A percentile compares a stretch with the other conserved stretches of the same genome.
Conservation (phyloP, 2,329 filamentous ascomycete genomes). For the Fusarium sp. region DNA sequence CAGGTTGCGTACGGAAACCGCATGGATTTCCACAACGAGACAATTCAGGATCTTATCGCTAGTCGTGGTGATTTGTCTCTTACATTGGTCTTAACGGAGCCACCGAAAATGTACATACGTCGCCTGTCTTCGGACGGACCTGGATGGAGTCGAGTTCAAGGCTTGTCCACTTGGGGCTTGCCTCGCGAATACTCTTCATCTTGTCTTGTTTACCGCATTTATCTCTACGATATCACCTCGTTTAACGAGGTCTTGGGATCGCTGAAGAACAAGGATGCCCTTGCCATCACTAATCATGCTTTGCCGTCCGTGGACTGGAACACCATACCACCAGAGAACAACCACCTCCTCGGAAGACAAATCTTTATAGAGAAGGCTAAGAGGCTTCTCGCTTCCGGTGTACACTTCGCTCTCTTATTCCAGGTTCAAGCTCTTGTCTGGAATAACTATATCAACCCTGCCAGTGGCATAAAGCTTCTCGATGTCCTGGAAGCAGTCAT, state of each 20-base stretch:
- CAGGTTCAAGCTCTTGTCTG: conserved; percentile 72
- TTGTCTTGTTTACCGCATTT: conserved; percentile 59
- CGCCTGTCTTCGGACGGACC: background rate
- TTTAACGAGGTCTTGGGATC: conserved; percentile 31
- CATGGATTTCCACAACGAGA: conserved; percentile 63
- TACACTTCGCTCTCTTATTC: conserved; percentile 66
- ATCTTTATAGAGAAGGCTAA: conserved; percentile 35
- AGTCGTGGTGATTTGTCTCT: conserved; percentile 53
- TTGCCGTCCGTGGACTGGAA: conserved; percentile 32
- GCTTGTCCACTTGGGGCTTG: conserved; percentile 39
- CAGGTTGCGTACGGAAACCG: conserved; percentile 18
- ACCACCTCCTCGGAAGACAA: conserved; percentile 31
- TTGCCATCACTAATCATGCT: conserved; percentile 41
- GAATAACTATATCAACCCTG: conserved; percentile 71
- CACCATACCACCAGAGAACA: conserved; percentile 37
- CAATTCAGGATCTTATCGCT: conserved; percentile 59
- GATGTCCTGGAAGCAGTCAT: conserved; percentile 53
- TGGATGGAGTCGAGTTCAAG: conserved; percentile 47
- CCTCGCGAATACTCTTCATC: conserved; percentile 44
- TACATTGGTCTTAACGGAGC: conserved; percentile 62
- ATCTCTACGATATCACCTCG: background rate
- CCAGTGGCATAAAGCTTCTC: conserved; percentile 60
- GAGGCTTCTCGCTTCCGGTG: conserved; percentile 39
- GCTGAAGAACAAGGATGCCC: conserved; percentile 39
- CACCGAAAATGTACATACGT: conserved; percentile 61